Conservation (phyloP, 2,329 filamentous ascomycete species). For the Ophiostoma tasmaniense region DNA sequence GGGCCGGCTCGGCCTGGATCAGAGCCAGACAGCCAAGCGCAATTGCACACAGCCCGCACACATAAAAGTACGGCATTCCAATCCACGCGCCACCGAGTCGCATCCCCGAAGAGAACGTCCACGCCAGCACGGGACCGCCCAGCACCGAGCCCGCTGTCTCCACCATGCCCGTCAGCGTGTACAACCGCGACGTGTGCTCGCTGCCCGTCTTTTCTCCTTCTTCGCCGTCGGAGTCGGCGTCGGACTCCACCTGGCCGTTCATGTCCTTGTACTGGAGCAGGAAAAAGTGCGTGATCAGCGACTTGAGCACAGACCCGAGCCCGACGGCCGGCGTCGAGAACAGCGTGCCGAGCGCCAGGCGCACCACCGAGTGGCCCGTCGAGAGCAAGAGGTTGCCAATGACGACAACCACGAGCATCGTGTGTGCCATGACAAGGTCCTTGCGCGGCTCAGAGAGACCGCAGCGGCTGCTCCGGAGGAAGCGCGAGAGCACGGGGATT, state of each 20-base stretch:
- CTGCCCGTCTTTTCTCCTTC: neutral
- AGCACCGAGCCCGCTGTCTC: slow-evolving; percentile 23
- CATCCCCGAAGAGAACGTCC: slow-evolving; percentile 24
- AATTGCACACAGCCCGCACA: slow-evolving; percentile 11
- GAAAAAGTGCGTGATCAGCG: neutral
- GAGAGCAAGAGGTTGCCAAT: neutral
- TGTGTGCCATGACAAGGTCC: neutral
- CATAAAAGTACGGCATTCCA: slow-evolving; percentile 24
- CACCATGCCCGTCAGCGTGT: slow-evolving; percentile 25
- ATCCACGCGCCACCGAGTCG: slow-evolving; percentile 22
- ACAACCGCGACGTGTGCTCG: slow-evolving; percentile 24
- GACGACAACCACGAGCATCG: neutral
- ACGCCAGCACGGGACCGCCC: slow-evolving; percentile 24
- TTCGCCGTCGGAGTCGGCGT: neutral
- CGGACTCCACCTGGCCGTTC: neutral
- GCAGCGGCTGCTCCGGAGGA: neutral
- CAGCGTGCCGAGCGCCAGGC: neutral
- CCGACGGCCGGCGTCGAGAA: neutral
- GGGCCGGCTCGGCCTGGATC: neutral
- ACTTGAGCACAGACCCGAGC: neutral
- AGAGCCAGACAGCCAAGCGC: slow-evolving; percentile 1
- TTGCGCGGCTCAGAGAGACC: neutral
- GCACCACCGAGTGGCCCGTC: neutral
- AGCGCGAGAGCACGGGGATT: neutral
- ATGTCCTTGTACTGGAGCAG: neutral